phyloP scores from a whole-genome alignment of 768 basidiomycete species.

The Pilatotrama ljubarskyi region DNA sequence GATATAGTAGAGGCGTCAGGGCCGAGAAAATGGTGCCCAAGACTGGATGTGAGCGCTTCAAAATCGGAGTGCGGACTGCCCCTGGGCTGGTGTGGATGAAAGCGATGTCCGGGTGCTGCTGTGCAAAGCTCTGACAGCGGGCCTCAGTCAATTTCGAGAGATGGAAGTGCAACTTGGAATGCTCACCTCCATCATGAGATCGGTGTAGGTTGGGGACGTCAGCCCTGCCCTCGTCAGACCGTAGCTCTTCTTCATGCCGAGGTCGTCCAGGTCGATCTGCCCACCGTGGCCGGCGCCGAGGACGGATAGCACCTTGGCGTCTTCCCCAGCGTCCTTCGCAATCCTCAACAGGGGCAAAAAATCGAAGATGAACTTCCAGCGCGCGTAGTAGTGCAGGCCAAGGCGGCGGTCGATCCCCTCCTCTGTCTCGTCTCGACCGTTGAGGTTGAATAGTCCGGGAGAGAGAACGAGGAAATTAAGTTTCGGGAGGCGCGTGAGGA shows the following conservation, averaged over 20 bases:
- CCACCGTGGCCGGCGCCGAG: slow-evolving; percentile 38
- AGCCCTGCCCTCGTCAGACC: slow-evolving; percentile 34
- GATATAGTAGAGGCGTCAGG: not conserved
- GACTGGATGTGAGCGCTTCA: no score
- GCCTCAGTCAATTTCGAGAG: no score
- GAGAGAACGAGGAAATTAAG: slow-evolving; percentile 55
- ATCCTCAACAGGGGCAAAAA: slow-evolving; percentile 43
- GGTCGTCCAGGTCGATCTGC: slow-evolving; percentile 44
- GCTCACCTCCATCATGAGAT: slow-evolving; percentile 52
- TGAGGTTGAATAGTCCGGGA: slow-evolving; percentile 41
- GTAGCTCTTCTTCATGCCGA: slow-evolving; percentile 50
- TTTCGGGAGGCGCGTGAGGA: slow-evolving; percentile 38
- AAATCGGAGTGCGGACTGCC: no score
- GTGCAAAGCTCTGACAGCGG: no score
- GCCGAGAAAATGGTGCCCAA: not conserved
- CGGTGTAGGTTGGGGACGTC: slow-evolving; percentile 46
- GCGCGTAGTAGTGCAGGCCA: slow-evolving; percentile 49
- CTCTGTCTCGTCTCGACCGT: slow-evolving; percentile 41
- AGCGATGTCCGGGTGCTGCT: no score
- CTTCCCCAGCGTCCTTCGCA: slow-evolving; percentile 46
- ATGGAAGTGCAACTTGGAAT: no score
- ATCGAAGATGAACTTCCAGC: slow-evolving; percentile 50
- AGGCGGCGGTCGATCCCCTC: slow-evolving; percentile 47
- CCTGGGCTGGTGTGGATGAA: no score
- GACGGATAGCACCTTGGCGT: slow-evolving; percentile 49